Base-by-base conservation (phyloP, 768 basidiomycete genomes). In the Russula sp. region DNA sequence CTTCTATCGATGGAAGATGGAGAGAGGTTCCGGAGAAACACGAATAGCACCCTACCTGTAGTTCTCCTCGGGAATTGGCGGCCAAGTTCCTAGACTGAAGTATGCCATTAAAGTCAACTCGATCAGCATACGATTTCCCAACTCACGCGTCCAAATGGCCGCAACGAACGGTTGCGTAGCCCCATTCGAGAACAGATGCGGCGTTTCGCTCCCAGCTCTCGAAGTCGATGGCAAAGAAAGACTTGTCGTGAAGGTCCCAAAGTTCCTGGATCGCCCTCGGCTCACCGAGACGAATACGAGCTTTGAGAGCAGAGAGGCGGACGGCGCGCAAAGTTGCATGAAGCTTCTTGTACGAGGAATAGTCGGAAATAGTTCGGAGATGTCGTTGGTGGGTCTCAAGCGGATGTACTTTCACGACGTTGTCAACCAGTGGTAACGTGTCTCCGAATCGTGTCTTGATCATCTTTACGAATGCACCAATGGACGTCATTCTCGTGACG, bases 391-490 rank as follows among this genome's bases (percentile, higher is more conserved):
- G 70, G 1, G 81, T 84, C 72, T 92, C 91, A 67, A 89, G 88
- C 0, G 91, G 88, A 0, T 75, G 76, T 32, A 92, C 77, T 69
- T 80, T 79, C 44, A 90, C 80, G 63, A 92, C 83, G 67, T 91
- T 90, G 57, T 90, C 86, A 2, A 87, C 83, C 62, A 84, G 79
- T 14, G 87, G 86, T 22, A 93, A 77, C 1, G 82, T 85, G 74
- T 92, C 90, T 57, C 90, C 89, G 69, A 87, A 92, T 88, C 90
- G 82, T 2, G 88, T 89, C 76, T 89, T 89, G 70, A 93, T 85
- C 90, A 92, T 93, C 76, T 87, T 89, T 54, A 90, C 74, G 69
- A 93, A 93, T 1, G 89, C 85, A 5, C 82, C 81, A 54, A 93
- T 79, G 36, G 87, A 87, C 4, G 79, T 85, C 65, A 84, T 75